These are phyloP conservation scores for Talaromyces borbonicus DNA, from an alignment of 495 filamentous ascomycete genomes.

Conservation along the genomic window DNA sequence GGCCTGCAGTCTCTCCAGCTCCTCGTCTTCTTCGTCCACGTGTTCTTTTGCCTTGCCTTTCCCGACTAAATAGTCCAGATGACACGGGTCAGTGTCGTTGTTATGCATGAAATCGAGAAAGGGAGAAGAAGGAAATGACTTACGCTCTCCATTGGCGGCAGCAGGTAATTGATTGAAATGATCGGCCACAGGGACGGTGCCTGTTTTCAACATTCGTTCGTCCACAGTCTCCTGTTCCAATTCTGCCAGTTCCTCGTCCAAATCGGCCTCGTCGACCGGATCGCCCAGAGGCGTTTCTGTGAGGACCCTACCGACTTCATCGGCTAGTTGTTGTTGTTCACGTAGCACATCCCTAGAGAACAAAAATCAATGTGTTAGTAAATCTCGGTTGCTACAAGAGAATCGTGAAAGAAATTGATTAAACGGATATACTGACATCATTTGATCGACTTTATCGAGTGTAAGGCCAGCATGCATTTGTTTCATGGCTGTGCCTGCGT, in stretches of 20 bases:
- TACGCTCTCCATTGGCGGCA: slow-evolving; percentile 63
- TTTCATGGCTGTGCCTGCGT: slow-evolving; percentile 79
- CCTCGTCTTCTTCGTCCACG: slow-evolving; percentile 74
- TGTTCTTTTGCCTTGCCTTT: slow-evolving; percentile 52
- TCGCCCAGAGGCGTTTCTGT: slow-evolving; percentile 59
- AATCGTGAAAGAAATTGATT: not conserved
- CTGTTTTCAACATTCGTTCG: slow-evolving; percentile 86
- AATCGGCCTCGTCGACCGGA: slow-evolving; percentile 72
- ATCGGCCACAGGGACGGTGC: slow-evolving; percentile 61
- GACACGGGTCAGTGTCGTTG: not conserved
- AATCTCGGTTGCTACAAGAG: not conserved
- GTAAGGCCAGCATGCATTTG: slow-evolving; percentile 83
- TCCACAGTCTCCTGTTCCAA: slow-evolving; percentile 83
- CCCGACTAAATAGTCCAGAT: slow-evolving; percentile 14
- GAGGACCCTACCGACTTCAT: slow-evolving; percentile 85
- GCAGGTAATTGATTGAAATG: slow-evolving; percentile 63
- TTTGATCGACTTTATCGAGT: slow-evolving; percentile 85
- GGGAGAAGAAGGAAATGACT: slow-evolving; percentile 25
- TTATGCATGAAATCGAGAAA: not conserved
- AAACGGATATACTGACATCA: slow-evolving; percentile 59
- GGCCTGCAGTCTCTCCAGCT: too few species aligned
- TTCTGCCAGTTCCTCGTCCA: slow-evolving; percentile 68
- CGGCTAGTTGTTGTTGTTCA: slow-evolving; percentile 84
- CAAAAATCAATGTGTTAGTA: too few species aligned
- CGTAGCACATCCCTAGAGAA: slow-evolving; percentile 71